Evolutionary conservation across 2,329 filamentous ascomycete species (phyloP).

Genomic region (Xylaria sp.): DNA sequence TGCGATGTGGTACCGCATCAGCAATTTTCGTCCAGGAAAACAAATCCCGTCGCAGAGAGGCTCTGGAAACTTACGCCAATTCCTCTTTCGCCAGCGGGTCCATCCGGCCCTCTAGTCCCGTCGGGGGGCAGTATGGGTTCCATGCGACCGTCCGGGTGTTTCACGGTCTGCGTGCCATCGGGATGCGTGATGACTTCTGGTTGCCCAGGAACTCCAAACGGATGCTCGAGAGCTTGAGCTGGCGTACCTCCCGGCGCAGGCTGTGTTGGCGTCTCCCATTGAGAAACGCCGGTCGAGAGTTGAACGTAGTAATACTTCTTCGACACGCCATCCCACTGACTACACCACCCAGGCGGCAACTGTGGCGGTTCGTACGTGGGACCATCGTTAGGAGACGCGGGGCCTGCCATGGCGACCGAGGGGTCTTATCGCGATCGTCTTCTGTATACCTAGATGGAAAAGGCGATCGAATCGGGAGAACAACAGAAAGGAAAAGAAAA

Average conservation of each 20-base stretch:
- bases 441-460: slow-evolving; percentile 13
- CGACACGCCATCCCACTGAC: slow-evolving; percentile 67
- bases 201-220: slow-evolving; percentile 58
- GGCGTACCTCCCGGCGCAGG: slow-evolving; percentile 65
- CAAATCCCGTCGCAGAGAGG: slow-evolving; percentile 5
- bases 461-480: slow-evolving; percentile 8
- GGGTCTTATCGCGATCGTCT: slow-evolving; percentile 24
- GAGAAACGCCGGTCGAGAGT: slow-evolving; percentile 70
- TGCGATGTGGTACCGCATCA: slow-evolving; percentile 37
- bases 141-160: slow-evolving; percentile 62
- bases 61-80: slow-evolving; percentile 60
- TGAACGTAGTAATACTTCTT: slow-evolving; percentile 74
- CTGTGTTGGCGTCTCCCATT: slow-evolving; percentile 73
- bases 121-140: slow-evolving; percentile 59
- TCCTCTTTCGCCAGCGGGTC: slow-evolving; percentile 61
- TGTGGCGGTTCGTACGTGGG: slow-evolving; percentile 61
- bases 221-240: slow-evolving; percentile 59
- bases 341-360: slow-evolving; percentile 68
- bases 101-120: slow-evolving; percentile 53
- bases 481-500: slow-evolving; percentile 2
- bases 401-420: slow-evolving; percentile 54
- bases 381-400: slow-evolving; percentile 61
- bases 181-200: slow-evolving; percentile 63
- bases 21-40: slow-evolving; percentile 24
- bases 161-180: slow-evolving; percentile 64